Percentiles rank a stretch among this genome's conserved stretches.
Evolutionary conservation across 495 filamentous ascomycete genomes (phyloP).

Genomic region (Aspergillus diversus): DNA sequence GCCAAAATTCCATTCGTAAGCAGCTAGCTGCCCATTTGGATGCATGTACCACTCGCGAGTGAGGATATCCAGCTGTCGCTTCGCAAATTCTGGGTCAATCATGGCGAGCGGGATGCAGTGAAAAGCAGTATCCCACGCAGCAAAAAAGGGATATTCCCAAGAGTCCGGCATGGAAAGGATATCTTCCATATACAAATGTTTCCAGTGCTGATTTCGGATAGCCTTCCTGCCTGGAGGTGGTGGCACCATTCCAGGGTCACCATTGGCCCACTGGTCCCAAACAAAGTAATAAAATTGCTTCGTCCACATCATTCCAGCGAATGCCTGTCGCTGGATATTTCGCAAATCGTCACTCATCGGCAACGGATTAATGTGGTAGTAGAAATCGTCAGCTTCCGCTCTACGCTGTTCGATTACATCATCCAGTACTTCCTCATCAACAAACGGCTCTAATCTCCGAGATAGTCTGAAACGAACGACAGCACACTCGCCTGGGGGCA

Average conservation of each 20-base stretch:
- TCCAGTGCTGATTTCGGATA: conserved; percentile 88
- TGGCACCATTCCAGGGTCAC: conserved; percentile 71
- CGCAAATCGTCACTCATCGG: conserved; percentile 94
- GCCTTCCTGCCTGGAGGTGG: conserved; percentile 80
- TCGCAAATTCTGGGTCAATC: conserved; percentile 96
- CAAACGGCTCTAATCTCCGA: conserved; percentile 67
- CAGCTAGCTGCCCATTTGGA: conserved; percentile 90
- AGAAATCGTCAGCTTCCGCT: conserved; percentile 94
- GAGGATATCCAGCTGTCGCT: conserved; percentile 94
- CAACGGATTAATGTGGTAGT: conserved; percentile 87
- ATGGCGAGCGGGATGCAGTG: conserved; percentile 94
- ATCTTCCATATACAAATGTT: conserved; percentile 90
- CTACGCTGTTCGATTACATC: conserved; percentile 84
- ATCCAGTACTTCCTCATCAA: conserved; percentile 92
- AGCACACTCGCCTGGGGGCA: conserved; percentile 87
- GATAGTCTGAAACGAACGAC: conserved; percentile 93
- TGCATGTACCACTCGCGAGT: conserved; percentile 99
- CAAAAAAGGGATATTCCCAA: conserved; percentile 99
- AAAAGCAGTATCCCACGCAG: conserved; percentile 96
- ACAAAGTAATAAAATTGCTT: conserved; percentile 97
- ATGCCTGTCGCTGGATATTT: conserved; percentile 93
- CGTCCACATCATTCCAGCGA: conserved; percentile 96
- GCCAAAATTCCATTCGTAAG: conserved; percentile 98
- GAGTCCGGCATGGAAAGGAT: conserved; percentile 97
- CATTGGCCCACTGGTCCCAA: conserved; percentile 97